Conservation (phyloP, 176 grass and related monocot species). For the Rhynchospora pubera region DNA sequence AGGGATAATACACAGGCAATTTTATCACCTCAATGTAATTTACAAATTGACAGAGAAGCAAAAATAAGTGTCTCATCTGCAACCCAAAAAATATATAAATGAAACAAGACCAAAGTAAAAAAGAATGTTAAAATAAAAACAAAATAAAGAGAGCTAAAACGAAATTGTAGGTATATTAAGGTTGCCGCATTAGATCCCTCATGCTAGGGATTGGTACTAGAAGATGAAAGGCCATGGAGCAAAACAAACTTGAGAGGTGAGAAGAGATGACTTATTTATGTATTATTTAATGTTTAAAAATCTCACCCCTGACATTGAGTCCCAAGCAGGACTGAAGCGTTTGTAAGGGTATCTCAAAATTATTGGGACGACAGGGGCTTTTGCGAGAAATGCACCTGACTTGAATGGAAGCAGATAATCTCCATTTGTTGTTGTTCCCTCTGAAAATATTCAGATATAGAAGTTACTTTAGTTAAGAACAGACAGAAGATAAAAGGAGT, state of each 20-base stretch:
- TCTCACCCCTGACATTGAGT: constrained; percentile 77
- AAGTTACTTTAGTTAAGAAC: background rate
- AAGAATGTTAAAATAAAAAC: background rate
- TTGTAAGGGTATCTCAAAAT: constrained; percentile 90
- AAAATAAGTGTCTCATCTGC: constrained; percentile 72
- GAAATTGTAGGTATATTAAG: background rate
- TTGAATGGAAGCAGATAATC: constrained; percentile 92
- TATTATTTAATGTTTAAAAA: background rate
- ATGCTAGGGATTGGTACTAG: background rate
- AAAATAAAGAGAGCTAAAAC: background rate
- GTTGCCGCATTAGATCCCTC: background rate
- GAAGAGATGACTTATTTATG: background rate
- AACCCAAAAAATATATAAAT: constrained; percentile 13
- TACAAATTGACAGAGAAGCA: constrained; percentile 88
- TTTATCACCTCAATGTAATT: constrained; percentile 78
- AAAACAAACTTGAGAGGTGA: background rate
- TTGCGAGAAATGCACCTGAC: constrained; percentile 86
- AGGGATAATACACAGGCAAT: constrained; percentile 79
- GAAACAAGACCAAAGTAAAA: background rate
- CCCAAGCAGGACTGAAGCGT: constrained; percentile 95
- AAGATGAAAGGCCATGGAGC: background rate
- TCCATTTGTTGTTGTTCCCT: constrained; percentile 97
- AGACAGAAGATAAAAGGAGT: background rate
- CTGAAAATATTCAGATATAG: constrained; percentile 35
- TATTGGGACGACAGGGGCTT: constrained; percentile 61